phyloP scores from a whole-genome alignment of 2,329 filamentous ascomycete species.

The Apiospora aurea region DNA sequence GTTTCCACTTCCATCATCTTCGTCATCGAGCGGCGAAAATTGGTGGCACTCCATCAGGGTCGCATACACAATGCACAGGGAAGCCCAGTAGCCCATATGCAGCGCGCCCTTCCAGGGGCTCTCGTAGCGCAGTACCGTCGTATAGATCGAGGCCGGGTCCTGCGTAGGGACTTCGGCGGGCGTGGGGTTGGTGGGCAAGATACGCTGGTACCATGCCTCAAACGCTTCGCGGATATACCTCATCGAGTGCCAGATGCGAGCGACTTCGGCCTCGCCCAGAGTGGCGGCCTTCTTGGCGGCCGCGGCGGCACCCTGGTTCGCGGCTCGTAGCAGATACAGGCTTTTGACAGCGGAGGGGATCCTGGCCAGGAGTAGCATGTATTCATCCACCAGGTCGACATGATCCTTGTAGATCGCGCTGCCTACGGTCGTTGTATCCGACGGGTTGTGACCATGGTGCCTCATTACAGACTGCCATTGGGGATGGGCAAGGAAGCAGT shows the following conservation, averaged over 20 bases:
- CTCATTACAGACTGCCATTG: conserved; percentile 46
- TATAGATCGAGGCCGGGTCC: conserved; percentile 43
- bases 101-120: conserved; percentile 45
- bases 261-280: conserved; percentile 39
- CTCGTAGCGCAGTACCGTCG: conserved; percentile 42
- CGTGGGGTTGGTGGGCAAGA: conserved; percentile 35
- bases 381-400: conserved; percentile 42
- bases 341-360: conserved; percentile 44
- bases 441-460: not conserved
- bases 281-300: conserved; percentile 33
- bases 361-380: conserved; percentile 44
- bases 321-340: conserved; percentile 43
- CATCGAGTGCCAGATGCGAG: conserved; percentile 40
- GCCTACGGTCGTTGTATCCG: conserved; percentile 33
- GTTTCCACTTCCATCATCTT: not conserved
- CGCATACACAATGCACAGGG: conserved; percentile 49
- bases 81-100: conserved; percentile 47
- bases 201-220: conserved; percentile 42
- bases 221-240: conserved; percentile 41
- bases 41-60: conserved; percentile 43
- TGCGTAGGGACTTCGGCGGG: conserved; percentile 39
- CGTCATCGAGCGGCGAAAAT: not conserved
- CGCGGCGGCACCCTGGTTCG: conserved; percentile 37
- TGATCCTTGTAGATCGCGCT: conserved; percentile 32
- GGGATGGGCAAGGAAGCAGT: conserved; percentile 46